Base-by-base conservation (phyloP, 1,284 basidiomycete genomes). In the Paramarasmius palmivorus region DNA sequence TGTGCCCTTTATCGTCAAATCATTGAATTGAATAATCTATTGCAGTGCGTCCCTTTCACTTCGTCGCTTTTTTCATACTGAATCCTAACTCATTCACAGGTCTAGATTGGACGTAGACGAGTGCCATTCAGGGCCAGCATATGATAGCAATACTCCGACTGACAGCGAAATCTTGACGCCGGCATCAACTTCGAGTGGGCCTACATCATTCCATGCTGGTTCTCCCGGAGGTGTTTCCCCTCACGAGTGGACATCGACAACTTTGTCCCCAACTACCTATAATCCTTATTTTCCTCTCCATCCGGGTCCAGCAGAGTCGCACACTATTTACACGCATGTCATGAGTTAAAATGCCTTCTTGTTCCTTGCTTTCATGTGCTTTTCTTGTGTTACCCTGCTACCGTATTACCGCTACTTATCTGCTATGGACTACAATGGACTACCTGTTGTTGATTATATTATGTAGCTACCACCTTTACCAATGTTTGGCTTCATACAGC, bases 131-230 rank as follows among this genome's bases (percentile, higher is more conserved):
- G 65, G 68, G 12, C 59, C 70, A 45, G 61, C 72, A 2, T 79
- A 77, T 55, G 74, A 76, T 59, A 74, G 69, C 56, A 70, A 64
- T 47, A 73, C 73, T 12, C 79, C 84, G 2, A 79, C 82, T 1
- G 86, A 86, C 60, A 84, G 78, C 61, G 86, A 88, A 60, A 78
- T 88, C 55, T 71, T 88, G 74, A 82, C 84, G 23, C 85, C 86
- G 4, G 73, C 86, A 57, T 86, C 85, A 49, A 78, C 83, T 44
- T 83, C 86, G 54, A 83, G 78, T 62, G 79, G 78, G n/a, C 74
- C 75, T 40, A 59, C 70, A 8, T 73, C 78, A 54, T 75, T 79
- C 67, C 68, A 79, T 58, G 65, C 67, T 20, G 65, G 67, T 8
- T 70, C 62, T 54, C 58, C 68, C 51, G 68, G 70, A 29, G 70